Evolutionary conservation across 192 early-diverging fungal species (phyloP).

Genomic region (Entophlyctis luteolus): DNA sequence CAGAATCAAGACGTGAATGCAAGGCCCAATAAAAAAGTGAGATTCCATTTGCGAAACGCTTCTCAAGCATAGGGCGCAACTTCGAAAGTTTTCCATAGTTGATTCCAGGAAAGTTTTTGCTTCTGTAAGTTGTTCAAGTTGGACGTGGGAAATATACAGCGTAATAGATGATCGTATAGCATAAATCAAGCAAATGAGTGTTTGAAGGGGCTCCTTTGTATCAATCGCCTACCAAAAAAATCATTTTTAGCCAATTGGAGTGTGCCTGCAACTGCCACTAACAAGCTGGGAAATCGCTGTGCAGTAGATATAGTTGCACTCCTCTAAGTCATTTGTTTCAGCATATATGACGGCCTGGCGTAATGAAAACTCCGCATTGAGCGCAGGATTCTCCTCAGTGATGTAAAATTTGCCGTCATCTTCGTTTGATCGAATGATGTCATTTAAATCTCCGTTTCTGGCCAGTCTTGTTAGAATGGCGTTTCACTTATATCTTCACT

Average conservation of each 20-base stretch:
- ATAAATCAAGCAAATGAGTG: conserved; percentile 4
- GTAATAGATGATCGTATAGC: neutral
- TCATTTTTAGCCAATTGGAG: neutral
- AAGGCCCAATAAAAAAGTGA: neutral
- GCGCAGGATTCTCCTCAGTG: neutral
- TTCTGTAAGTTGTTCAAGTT: too few relatives aligned
- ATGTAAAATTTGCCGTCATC: conserved; percentile 6
- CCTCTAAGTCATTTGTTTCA: neutral
- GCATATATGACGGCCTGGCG: conserved; percentile 7
- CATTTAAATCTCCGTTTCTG: neutral
- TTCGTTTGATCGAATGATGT: neutral
- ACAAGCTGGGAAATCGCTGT: neutral
- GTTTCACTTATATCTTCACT: neutral
- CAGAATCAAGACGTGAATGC: neutral
- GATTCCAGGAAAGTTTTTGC: too few relatives aligned
- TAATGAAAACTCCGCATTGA: conserved; percentile 17
- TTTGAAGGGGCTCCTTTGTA: neutral
- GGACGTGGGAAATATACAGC: too few relatives aligned
- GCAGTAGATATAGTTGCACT: neutral
- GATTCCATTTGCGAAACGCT: neutral
- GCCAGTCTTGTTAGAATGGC: neutral
- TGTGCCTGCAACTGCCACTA: conserved; percentile 1
- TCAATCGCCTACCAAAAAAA: neutral
- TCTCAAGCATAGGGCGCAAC: neutral
- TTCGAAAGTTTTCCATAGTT: neutral